Conservation (phyloP, 352 stramenopile genomes). For the Globisporangium lucens region DNA sequence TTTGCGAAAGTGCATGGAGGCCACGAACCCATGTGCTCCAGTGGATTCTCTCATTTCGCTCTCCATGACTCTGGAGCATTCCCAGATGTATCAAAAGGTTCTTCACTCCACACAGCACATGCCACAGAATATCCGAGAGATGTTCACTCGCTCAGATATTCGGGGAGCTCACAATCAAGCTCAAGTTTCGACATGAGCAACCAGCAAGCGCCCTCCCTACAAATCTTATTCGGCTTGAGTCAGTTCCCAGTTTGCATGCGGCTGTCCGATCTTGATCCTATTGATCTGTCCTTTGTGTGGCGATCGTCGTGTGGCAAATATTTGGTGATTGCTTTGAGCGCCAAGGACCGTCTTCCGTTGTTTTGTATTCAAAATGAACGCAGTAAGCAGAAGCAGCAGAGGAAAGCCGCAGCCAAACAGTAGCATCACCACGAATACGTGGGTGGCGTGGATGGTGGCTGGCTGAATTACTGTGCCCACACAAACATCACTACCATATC, state of each 20-base stretch:
- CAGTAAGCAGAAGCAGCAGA: not conserved
- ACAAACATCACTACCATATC: not conserved
- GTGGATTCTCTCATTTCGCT: not conserved
- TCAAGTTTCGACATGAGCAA: constrained; percentile 1
- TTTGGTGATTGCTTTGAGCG: not conserved
- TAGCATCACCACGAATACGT: not conserved
- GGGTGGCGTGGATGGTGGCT: not conserved
- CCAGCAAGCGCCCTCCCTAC: not conserved
- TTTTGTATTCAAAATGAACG: not conserved
- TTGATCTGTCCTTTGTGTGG: not conserved
- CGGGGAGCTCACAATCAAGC: not conserved
- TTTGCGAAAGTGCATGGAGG: not conserved
- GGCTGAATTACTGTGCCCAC: not conserved
- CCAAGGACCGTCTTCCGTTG: not conserved
- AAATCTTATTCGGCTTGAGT: not conserved
- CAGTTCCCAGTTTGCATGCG: not conserved
- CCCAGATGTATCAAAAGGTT: not conserved
- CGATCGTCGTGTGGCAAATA: not conserved
- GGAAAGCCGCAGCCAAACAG: not conserved
- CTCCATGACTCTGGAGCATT: not conserved
- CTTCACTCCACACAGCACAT: not conserved
- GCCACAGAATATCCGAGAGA: not conserved
- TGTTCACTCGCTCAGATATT: not conserved
- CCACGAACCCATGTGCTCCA: not conserved
- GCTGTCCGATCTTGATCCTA: not conserved